These are phyloP conservation scores for Metarhizium robertsii DNA, from an alignment of 2,329 filamentous ascomycete genomes.

Conservation along the genomic window DNA sequence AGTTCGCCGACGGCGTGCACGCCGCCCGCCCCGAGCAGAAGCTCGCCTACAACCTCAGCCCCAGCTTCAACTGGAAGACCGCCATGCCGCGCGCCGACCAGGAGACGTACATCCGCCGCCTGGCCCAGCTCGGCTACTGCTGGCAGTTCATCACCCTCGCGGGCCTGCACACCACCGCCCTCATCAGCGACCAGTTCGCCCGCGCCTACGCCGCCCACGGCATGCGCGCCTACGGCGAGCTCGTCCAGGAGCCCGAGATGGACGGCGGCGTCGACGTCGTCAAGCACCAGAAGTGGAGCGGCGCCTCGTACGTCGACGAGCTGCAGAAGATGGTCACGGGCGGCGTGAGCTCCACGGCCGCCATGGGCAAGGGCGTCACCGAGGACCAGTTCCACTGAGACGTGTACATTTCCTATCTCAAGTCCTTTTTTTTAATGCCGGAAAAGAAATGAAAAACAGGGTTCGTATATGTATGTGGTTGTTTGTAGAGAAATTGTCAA, in stretches of 20 bases:
- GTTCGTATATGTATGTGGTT: too few species aligned
- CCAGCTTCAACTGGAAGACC: constrained; percentile 99
- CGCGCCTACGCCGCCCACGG: constrained; percentile 70
- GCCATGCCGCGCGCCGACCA: constrained; percentile 89
- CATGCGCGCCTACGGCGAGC: constrained; percentile 94
- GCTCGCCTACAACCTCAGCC: constrained; percentile 96
- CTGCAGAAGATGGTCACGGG: constrained; percentile 95
- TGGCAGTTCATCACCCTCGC: constrained; percentile 99
- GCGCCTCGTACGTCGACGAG: constrained; percentile 90
- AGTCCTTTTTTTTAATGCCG: too few species aligned
- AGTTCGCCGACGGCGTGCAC: constrained; percentile 90
- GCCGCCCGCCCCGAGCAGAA: constrained; percentile 95
- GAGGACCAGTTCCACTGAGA: constrained; percentile 75
- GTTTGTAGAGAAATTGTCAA: too few species aligned
- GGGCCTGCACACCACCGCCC: constrained; percentile 87
- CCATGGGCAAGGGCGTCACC: constrained; percentile 96
- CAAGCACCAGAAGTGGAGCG: constrained; percentile 98
- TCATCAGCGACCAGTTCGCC: constrained; percentile 85
- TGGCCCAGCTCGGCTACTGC: constrained; percentile 85
- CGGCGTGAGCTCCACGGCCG: constrained; percentile 81
- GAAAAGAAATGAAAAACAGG: too few species aligned
- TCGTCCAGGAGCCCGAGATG: constrained; percentile 98
- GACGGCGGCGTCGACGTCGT: constrained; percentile 84
- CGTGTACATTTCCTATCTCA: too few species aligned
- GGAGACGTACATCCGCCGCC: constrained; percentile 91